Evolutionary conservation across 768 basidiomycete species (phyloP), one percentile per base, ranked within the genome.

Genomic region (Leccinum disarticulatum): DNA sequence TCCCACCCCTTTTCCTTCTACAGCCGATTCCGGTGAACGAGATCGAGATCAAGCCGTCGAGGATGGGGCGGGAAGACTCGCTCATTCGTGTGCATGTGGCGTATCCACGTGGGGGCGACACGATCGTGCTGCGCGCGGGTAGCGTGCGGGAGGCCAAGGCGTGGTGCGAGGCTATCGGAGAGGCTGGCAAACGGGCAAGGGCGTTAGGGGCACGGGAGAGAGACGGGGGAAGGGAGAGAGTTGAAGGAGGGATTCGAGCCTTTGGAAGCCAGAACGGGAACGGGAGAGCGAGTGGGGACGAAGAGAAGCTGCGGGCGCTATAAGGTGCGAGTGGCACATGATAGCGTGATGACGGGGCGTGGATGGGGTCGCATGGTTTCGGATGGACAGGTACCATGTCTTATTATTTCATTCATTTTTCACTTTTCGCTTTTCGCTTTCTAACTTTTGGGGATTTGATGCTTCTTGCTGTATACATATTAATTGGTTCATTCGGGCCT

Each of bases 21-120:
- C 61, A 91, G 91, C 90, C 90, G n/a, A 86, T 91, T 50, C 83
- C 87, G 1, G 75, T 91, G n/a, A 77, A 83, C 5, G 86, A 90
- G 64, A 80, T 87, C 19, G 80, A 82, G 64, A 82, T 89, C 13
- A 81, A 78, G 58, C 81, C 85, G 5, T 70, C 79, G n/a, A 76
- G 79, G 22, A 66, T 11, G 1, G 78, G 77, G n/a, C 73, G 79
- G 79, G 91, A 93, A 64, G 86, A 91, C 68, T 66, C 79, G n/a
- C 70, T 80, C 4, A 87, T 95, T 77, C 81, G 85, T 57, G 72
- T 95, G 13, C 77, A 79, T 14, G 74, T 90, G 56, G 79, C 85
- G 3, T 90, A 88, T 70, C 85, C 86, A 38, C 81, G 89, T 51
- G 90, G 90, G 35, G 91, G 90, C 1, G 88, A 93, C 59, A 79